A percentile compares a stretch with the other conserved stretches of the same genome.
phyloP scores from a whole-genome alignment of 192 early-diverging fungal species.

The Diversispora eburnea region DNA sequence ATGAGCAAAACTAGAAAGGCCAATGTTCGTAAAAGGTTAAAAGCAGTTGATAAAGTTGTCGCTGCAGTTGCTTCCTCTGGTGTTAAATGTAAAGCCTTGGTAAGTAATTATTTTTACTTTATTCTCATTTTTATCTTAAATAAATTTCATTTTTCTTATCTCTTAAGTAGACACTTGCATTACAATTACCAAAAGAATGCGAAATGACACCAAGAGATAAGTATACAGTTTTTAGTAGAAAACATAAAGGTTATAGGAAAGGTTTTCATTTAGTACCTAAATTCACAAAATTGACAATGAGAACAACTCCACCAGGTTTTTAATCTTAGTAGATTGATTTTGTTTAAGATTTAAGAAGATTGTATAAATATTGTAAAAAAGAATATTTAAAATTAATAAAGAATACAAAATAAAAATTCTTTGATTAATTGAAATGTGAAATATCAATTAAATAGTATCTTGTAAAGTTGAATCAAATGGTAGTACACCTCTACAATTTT shows the following conservation, averaged over 20 bases:
- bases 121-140: not conserved
- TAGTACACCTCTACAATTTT: conserved; percentile 8
- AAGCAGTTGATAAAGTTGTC: conserved; percentile 74
- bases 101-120: conserved; percentile 7
- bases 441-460: not conserved
- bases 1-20: conserved; percentile 77
- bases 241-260: conserved; percentile 67
- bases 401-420: not conserved
- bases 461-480: conserved; percentile 25
- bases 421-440: not conserved
- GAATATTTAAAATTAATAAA: not conserved
- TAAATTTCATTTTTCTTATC: not conserved
- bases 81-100: conserved; percentile 71
- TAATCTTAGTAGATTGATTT: conserved; percentile 16
- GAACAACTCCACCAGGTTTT: conserved; percentile 70
- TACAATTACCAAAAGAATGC: conserved; percentile 57
- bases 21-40: conserved; percentile 82
- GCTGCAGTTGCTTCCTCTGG: conserved; percentile 65
- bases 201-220: conserved; percentile 78
- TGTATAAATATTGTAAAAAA: no score
- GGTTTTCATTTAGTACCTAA: conserved; percentile 81
- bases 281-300: conserved; percentile 75
- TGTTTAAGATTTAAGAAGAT: no score
- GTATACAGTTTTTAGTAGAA: conserved; percentile 78
- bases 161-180: conserved; percentile 48